phyloP scores from a whole-genome alignment of 805 yeast species.

The Ogataea chonburiensis region DNA sequence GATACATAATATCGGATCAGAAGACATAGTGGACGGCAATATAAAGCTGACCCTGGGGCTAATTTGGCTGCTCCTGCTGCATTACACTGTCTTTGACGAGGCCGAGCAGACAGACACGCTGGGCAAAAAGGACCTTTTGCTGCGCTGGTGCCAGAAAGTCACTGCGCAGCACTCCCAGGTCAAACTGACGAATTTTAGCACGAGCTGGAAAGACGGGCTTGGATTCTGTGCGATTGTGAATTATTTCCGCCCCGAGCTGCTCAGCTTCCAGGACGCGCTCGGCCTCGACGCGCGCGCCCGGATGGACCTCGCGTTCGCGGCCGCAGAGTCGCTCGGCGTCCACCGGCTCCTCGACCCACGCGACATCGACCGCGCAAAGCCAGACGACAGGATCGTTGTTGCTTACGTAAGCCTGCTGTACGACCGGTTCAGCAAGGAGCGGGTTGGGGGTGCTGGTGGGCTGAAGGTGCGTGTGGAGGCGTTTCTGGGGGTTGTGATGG shows the following conservation, averaged over 20 bases:
- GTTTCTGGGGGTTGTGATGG: slow-evolving; percentile 24
- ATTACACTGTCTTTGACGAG: slow-evolving; percentile 32
- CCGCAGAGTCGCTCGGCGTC: slow-evolving; percentile 48
- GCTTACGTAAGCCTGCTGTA: slow-evolving; percentile 61
- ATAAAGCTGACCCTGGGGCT: slow-evolving; percentile 46
- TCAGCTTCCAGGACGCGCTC: slow-evolving; percentile 35
- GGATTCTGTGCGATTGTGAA: slow-evolving; percentile 48
- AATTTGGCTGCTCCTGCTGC: slow-evolving; percentile 48
- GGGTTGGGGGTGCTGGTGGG: slow-evolving; percentile 5
- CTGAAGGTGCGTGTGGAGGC: slow-evolving; percentile 28
- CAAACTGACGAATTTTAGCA: slow-evolving; percentile 47
- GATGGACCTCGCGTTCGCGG: slow-evolving; percentile 38
- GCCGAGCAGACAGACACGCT: slow-evolving; percentile 13
- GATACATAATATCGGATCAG: slow-evolving; percentile 45
- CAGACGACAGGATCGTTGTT: slow-evolving; percentile 61
- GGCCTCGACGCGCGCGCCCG: slow-evolving; percentile 31
- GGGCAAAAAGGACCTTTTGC: slow-evolving; percentile 39
- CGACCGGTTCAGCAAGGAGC: slow-evolving; percentile 36
- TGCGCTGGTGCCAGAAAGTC: slow-evolving; percentile 54
- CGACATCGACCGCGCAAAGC: slow-evolving; percentile 47
- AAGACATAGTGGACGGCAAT: slow-evolving; percentile 49
- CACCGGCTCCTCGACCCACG: slow-evolving; percentile 54
- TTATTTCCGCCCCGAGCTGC: slow-evolving; percentile 41
- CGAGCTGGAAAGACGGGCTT: slow-evolving; percentile 53
- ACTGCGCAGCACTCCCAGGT: slow-evolving; percentile 39